Conservation (phyloP, 352 stramenopile genomes). For the Detonula confervacea region DNA sequence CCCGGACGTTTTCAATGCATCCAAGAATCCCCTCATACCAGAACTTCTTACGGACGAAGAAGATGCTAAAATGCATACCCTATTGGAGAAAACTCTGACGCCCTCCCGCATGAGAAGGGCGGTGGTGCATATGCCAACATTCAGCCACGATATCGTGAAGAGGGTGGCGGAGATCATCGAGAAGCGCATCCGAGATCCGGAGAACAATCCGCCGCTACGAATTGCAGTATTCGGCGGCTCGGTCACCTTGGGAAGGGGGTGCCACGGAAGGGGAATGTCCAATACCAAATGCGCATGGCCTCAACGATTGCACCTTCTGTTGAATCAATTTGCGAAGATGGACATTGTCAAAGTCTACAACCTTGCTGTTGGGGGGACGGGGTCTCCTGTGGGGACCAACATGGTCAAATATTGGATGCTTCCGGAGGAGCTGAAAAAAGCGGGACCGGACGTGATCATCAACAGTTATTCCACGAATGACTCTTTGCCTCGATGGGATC, state of each 20-base stretch:
- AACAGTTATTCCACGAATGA: conserved; percentile 60
- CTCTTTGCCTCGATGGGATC: too few species aligned
- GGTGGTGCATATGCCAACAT: too few species aligned
- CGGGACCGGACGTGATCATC: conserved; percentile 50
- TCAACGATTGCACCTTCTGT: conserved; percentile 38
- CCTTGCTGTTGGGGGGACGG: conserved; percentile 39
- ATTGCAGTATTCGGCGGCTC: conserved; percentile 50
- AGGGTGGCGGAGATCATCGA: conserved; percentile 23
- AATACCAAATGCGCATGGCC: conserved; percentile 40
- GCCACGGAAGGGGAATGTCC: neutral
- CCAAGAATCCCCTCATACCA: too few species aligned
- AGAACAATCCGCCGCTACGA: conserved; percentile 26
- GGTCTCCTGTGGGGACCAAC: neutral
- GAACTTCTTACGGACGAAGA: too few species aligned
- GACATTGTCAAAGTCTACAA: conserved; percentile 44
- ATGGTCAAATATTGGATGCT: conserved; percentile 52
- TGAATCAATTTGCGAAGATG: conserved; percentile 16
- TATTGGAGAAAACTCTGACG: too few species aligned
- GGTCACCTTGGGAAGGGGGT: conserved; percentile 42
- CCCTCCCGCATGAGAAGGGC: too few species aligned
- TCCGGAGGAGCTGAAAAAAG: neutral
- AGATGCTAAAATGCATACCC: too few species aligned
- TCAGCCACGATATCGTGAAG: conserved; percentile 1
- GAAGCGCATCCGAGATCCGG: neutral
- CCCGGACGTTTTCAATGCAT: too few species aligned